Conservation (phyloP, 306 rosid genomes). For the Fragaria nilgerrensis region DNA sequence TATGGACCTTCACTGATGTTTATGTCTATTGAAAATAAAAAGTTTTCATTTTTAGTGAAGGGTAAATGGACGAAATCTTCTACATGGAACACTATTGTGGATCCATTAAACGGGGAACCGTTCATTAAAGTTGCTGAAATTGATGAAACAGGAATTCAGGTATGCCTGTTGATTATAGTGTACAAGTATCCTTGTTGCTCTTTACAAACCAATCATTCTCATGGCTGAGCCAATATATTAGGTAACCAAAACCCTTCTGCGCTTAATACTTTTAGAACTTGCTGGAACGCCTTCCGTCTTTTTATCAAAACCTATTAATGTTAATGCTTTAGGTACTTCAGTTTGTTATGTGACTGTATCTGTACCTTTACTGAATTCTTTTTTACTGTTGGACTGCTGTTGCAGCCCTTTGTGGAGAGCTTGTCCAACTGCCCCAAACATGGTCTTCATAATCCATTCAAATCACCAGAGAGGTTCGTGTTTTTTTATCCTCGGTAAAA, state of each 20-base stretch:
- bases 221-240: constrained; percentile 6
- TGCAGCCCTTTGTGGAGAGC: constrained; percentile 87
- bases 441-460: constrained; percentile 94
- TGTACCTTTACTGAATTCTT: background rate
- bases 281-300: background rate
- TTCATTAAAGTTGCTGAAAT: constrained; percentile 90
- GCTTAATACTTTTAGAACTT: background rate
- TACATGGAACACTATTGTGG: constrained; percentile 62
- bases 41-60: constrained; percentile 62
- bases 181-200: constrained; percentile 4
- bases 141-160: constrained; percentile 79
- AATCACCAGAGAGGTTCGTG: constrained; percentile 88
- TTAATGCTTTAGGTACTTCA: background rate
- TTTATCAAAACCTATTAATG: background rate
- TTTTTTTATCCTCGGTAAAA: background rate
- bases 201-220: constrained; percentile 19
- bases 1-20: background rate
- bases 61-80: constrained; percentile 84
- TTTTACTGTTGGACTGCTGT: constrained; percentile 25
- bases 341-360: background rate
- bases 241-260: background rate
- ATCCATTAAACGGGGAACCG: constrained; percentile 94
- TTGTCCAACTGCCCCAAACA: constrained; percentile 89
- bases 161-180: constrained; percentile 23
- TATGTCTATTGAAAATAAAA: background rate